A percentile compares a stretch with the other conserved stretches of the same genome.
These are phyloP conservation scores for Microbotryum silenes-acaulis DNA, from an alignment of 1,284 basidiomycete species.

Conservation along the genomic window DNA sequence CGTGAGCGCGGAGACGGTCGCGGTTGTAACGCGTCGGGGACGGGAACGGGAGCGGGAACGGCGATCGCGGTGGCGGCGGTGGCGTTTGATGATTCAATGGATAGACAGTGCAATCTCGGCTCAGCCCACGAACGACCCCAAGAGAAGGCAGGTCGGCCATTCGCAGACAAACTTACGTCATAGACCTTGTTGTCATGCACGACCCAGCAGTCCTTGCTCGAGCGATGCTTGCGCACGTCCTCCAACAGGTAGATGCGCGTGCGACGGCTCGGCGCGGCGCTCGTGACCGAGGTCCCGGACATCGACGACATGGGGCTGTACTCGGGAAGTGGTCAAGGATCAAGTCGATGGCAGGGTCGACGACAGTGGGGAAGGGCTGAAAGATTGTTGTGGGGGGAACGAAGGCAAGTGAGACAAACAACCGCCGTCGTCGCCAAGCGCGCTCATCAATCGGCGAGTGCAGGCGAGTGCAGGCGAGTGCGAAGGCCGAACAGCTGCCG, in stretches of 20 bases:
- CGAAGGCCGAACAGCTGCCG: too few relatives aligned
- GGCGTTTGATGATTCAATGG: too few relatives aligned
- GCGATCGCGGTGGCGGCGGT: background rate
- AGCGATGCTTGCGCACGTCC: slow-evolving; percentile 58
- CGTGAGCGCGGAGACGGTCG: background rate
- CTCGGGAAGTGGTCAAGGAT: background rate
- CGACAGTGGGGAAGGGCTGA: background rate
- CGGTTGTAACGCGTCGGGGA: background rate
- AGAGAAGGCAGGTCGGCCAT: background rate
- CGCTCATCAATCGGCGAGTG: too few relatives aligned
- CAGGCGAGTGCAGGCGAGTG: too few relatives aligned
- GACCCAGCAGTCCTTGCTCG: slow-evolving; percentile 62
- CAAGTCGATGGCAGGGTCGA: background rate
- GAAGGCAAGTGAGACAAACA: too few relatives aligned
- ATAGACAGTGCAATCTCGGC: background rate
- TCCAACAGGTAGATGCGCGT: slow-evolving; percentile 55
- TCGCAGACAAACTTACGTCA: slow-evolving; percentile 48
- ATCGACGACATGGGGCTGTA: background rate
- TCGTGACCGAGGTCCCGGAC: background rate
- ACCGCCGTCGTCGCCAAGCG: too few relatives aligned
- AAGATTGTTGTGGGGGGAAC: too few relatives aligned
- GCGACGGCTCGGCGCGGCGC: slow-evolving; percentile 2
- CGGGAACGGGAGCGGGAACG: background rate
- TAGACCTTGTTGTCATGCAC: slow-evolving; percentile 65
- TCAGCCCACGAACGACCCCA: too few relatives aligned